These are phyloP conservation scores for Pseudogymnoascus sp. DNA, from an alignment of 2,329 filamentous ascomycete genomes.

Conservation along the genomic window DNA sequence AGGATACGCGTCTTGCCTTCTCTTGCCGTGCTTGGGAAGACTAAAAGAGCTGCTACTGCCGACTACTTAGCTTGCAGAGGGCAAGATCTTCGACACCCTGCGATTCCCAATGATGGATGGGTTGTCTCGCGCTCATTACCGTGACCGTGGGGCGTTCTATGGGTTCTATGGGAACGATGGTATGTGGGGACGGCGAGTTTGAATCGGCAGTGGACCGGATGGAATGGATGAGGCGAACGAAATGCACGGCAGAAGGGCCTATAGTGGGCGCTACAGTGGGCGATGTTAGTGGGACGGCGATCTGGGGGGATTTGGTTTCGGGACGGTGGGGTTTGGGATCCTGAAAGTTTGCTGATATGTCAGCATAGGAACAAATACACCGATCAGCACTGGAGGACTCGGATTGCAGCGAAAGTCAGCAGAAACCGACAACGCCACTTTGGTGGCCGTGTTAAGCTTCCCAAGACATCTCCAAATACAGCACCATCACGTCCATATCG, in stretches of 20 bases:
- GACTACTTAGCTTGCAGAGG: not conserved
- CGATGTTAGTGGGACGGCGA: not conserved
- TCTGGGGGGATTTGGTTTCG: constrained; percentile 7
- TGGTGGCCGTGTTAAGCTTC: not conserved
- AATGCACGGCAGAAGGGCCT: not conserved
- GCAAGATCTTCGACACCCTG: not conserved
- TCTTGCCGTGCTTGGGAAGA: not conserved
- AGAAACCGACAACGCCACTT: not conserved
- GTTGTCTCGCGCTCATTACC: constrained; percentile 8
- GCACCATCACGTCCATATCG: not conserved
- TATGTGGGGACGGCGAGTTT: not conserved
- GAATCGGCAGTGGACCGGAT: not conserved
- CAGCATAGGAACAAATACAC: not conserved
- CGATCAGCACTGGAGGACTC: not conserved
- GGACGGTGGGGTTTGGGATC: not conserved
- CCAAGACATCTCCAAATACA: not conserved
- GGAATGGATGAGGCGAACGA: not conserved
- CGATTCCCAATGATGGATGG: not conserved
- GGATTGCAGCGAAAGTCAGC: not conserved
- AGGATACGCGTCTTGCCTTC: not conserved
- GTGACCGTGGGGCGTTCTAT: not conserved
- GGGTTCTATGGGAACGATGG: not conserved
- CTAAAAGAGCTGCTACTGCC: not conserved
- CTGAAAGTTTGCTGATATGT: not conserved
- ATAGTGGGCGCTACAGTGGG: not conserved